Evolutionary conservation across 257 asterid genomes (phyloP).

Genomic region (Jacaranda mimosifolia): DNA sequence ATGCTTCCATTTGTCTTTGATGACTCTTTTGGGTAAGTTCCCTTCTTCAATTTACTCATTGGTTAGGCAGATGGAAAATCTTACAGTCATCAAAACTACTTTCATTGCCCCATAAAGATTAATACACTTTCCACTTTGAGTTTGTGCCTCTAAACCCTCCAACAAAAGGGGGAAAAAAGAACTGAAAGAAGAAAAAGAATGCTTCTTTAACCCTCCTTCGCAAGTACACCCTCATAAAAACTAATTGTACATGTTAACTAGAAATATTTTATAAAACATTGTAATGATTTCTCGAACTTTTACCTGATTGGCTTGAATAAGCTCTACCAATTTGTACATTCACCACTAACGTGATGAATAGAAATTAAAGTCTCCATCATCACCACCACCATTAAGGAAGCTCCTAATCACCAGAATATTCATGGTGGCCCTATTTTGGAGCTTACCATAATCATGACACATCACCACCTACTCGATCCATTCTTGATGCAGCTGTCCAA

Average conservation of each 20-base stretch:
- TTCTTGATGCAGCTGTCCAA: background rate
- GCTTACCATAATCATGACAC: background rate
- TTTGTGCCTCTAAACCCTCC: slow-evolving; percentile 6
- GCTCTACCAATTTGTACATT: background rate
- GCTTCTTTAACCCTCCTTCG: no score
- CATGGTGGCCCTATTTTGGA: background rate
- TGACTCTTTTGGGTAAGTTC: slow-evolving; percentile 91
- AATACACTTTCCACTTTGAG: background rate
- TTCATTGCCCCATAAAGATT: slow-evolving; percentile 13
- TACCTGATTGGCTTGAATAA: no score
- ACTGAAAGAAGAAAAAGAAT: background rate
- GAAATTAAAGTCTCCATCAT: background rate
- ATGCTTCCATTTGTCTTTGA: slow-evolving; percentile 99
- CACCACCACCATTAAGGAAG: background rate
- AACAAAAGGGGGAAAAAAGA: background rate
- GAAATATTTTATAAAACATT: no score
- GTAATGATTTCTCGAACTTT: no score
- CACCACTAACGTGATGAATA: background rate
- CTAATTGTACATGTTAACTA: no score
- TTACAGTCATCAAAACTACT: slow-evolving; percentile 19
- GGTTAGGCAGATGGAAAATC: slow-evolving; percentile 15
- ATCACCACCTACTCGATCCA: background rate
- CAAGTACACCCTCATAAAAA: no score
- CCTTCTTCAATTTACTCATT: slow-evolving; percentile 20
- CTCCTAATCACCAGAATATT: background rate